Evolutionary conservation across 306 rosid species (phyloP).

Genomic region (Cicer arietinum): DNA sequence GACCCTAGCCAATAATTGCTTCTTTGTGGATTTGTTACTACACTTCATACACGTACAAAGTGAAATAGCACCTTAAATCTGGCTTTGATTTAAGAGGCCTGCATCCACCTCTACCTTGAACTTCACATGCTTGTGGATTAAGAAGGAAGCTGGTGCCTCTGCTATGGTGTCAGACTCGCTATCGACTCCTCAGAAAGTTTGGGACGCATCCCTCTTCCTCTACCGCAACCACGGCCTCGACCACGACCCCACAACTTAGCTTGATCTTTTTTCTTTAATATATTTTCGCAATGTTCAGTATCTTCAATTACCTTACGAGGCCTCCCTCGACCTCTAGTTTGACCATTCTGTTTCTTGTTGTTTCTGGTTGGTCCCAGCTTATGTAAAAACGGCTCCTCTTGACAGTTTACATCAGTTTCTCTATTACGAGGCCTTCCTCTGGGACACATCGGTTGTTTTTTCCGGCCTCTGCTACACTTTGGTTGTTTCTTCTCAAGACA

Average conservation of each 20-base stretch:
- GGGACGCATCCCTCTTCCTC: constrained; percentile 21
- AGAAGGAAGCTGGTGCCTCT: constrained; percentile 5
- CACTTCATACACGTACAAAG: neutral
- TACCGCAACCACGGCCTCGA: neutral
- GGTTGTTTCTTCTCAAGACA: neutral
- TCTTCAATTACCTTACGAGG: neutral
- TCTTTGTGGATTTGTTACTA: neutral
- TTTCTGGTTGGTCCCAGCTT: constrained; percentile 6
- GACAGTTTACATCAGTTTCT: neutral
- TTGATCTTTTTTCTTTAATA: constrained; percentile 6
- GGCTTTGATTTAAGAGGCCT: constrained; percentile 21
- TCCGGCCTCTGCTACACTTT: constrained; percentile 33
- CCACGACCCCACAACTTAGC: constrained; percentile 10
- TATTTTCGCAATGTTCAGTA: neutral
- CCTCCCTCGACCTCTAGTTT: constrained; percentile 38
- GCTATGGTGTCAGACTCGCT: neutral
- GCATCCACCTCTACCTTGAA: constrained; percentile 24
- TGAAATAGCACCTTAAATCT: neutral
- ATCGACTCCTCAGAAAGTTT: neutral
- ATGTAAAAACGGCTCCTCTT: constrained; percentile 1
- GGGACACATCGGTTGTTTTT: constrained; percentile 18
- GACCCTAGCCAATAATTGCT: neutral
- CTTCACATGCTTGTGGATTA: constrained; percentile 6
- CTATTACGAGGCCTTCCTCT: constrained; percentile 45
- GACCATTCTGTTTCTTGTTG: neutral